Evolutionary conservation across 345 rosid genomes (phyloP), one percentile per base, ranked within the genome.

Genomic region (Physaria fendleri): DNA sequence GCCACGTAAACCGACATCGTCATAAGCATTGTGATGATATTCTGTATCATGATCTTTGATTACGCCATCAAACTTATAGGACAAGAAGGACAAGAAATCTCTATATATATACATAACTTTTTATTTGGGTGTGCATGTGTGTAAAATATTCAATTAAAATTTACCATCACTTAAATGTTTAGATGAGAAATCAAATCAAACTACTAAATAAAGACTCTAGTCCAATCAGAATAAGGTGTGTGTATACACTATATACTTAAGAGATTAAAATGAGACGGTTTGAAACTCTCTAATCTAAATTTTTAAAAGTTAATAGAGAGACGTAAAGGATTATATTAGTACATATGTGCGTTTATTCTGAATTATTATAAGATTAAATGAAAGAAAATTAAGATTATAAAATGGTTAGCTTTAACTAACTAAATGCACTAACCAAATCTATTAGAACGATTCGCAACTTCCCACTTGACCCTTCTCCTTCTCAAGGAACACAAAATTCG

Each of bases 401-500:
- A 62, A 46, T 62, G 15, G 41, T 41, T 49, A 65, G 77, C 84
- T 85, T 82, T 85, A 85, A 80, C 88, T 51, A 85, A 85, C 79
- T 62, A 68, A 47, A 24, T 49, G 74, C 88, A 82, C 78, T 80
- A 32, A 77, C 38, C 23, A 66, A 12, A 66, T 64, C 62, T 68
- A 72, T 68, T 38, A 47, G 44, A 47, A 56, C 41, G 67, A 68
- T 40, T 64, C 76, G 40, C 39, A 40, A 40, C 74, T 47, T 56
- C 72, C 41, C 71, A 69, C 75, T 73, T 81, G 90, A 69, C 95
- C 82, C 78, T 86, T 82, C 81, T n/a, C n/a, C n/a, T n/a, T n/a
- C n/a, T n/a, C n/a, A n/a, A n/a, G n/a, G n/a, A n/a, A n/a, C n/a
- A n/a, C n/a, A n/a, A n/a, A n/a, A 68, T 40, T 64, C 76, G 40